A percentile compares a stretch with the other conserved stretches of the same genome.
Conservation (phyloP, 768 basidiomycete species). For the Hericium erinaceus region DNA sequence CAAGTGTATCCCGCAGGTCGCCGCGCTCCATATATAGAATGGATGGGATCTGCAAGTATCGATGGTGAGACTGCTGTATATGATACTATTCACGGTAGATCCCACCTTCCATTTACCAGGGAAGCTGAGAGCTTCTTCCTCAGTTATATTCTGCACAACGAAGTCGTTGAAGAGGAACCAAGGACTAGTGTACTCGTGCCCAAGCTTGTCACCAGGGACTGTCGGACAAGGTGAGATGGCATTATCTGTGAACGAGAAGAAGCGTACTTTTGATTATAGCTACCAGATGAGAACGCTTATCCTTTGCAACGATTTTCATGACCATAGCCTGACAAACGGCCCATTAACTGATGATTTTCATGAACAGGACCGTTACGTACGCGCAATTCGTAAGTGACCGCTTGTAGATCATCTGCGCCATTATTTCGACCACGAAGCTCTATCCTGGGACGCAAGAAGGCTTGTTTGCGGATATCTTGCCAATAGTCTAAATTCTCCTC, state of each 20-base stretch:
- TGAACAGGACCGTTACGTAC: constrained; percentile 28
- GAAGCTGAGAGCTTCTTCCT: constrained; percentile 83
- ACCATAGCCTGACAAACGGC: constrained; percentile 54
- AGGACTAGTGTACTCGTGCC: constrained; percentile 31
- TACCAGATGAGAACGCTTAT: constrained; percentile 73
- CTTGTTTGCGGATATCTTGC: constrained; percentile 52
- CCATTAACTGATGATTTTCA: background rate
- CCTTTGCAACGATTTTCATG: constrained; percentile 67
- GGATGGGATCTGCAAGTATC: constrained; percentile 57
- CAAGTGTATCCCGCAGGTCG: constrained; percentile 47
- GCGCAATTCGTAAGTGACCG: constrained; percentile 59
- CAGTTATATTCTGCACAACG: constrained; percentile 71
- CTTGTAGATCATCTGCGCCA: constrained; percentile 46
- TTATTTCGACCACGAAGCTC: constrained; percentile 51
- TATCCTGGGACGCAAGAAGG: constrained; percentile 52
- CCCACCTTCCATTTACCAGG: constrained; percentile 87
- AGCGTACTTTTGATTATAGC: constrained; percentile 73
- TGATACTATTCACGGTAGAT: background rate
- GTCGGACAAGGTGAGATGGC: background rate
- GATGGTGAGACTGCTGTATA: background rate
- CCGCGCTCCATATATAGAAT: constrained; percentile 83
- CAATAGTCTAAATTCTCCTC: constrained; percentile 69
- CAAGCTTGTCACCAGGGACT: constrained; percentile 63
- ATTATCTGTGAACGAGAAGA: background rate
- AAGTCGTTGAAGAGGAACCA: constrained; percentile 99